Base-by-base conservation (phyloP, 805 yeast genomes). In the Cyberlindnera xishuangbannaensis region DNA sequence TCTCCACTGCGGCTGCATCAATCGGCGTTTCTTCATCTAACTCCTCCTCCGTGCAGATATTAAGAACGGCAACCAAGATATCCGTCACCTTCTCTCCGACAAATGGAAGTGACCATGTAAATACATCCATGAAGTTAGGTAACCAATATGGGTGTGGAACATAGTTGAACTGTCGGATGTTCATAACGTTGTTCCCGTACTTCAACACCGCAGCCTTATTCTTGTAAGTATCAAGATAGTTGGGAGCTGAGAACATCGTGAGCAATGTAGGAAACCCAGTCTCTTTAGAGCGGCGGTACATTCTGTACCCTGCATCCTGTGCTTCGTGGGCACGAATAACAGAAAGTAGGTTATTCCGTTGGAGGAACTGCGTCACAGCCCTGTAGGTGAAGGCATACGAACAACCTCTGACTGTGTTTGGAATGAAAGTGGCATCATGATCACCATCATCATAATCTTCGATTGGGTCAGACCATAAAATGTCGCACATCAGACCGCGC, bases 71-170 rank as follows among this genome's bases (percentile, higher is more conserved):
- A 15, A 86, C 83, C 53, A 90, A 69, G 82, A 90, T 88, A 55
- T 92, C 97, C 11, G 95, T 84, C 34, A 88, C 83, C 53, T 92
- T 85, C 56, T 90, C 96, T 15, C 97, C 97, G 16, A 92, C 97
- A 64, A 92, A 90, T 7, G 97, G 98, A 37, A 90, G 65, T 2
- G 96, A 84, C 97, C 97, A 92, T 9, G 95, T 82, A 59, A 90
- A 90, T 6, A 90, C 95, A 58, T 92, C 97, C 95, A 88, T 86
- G 50, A 88, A 85, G 57, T 87, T 87, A 7, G 97, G 97, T 46
- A 92, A 67, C 86, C 95, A 87, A 61, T 92, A 90, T 1, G 98
- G 98, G 60, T 90, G 97, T 5, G 95, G 95, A 18, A 87, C 78
- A 50, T 80, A 63, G 59, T 88, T 87, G 67, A 92, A 90, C 61